Percentiles rank a stretch among this genome's conserved stretches.
Conservation (phyloP, 2,329 filamentous ascomycete species). For the Talaromyces sp. region DNA sequence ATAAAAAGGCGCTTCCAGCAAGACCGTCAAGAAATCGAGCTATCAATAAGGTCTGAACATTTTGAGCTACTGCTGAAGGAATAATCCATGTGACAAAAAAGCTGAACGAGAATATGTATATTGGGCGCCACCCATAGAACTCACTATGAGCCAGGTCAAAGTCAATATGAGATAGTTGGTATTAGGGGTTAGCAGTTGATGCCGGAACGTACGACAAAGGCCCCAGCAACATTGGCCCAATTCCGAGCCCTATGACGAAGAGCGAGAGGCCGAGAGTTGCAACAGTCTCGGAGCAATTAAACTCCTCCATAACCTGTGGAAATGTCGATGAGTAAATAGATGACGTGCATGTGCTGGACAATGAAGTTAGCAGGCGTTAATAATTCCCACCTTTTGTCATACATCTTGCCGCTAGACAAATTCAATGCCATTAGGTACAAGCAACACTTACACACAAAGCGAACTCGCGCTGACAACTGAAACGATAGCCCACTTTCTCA, state of each 20-base stretch:
- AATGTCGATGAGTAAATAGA: background rate
- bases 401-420: background rate
- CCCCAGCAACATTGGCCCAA: background rate
- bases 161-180: background rate
- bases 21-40: constrained; percentile 62
- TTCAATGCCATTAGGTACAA: background rate
- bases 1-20: constrained; percentile 49
- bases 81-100: constrained; percentile 71
- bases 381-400: background rate
- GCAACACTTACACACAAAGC: background rate
- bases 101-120: constrained; percentile 33
- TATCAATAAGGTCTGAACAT: constrained; percentile 74
- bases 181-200: background rate
- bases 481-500: background rate
- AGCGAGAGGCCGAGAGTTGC: background rate
- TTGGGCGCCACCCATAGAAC: background rate
- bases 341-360: background rate
- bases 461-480: background rate
- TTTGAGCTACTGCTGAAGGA: constrained; percentile 72
- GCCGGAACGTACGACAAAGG: background rate
- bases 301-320: background rate
- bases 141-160: background rate
- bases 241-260: background rate
- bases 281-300: background rate
- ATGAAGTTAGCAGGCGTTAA: background rate